Evolutionary conservation across 2,329 filamentous ascomycete genomes (phyloP).

Genomic region (Blastomyces silverae): DNA sequence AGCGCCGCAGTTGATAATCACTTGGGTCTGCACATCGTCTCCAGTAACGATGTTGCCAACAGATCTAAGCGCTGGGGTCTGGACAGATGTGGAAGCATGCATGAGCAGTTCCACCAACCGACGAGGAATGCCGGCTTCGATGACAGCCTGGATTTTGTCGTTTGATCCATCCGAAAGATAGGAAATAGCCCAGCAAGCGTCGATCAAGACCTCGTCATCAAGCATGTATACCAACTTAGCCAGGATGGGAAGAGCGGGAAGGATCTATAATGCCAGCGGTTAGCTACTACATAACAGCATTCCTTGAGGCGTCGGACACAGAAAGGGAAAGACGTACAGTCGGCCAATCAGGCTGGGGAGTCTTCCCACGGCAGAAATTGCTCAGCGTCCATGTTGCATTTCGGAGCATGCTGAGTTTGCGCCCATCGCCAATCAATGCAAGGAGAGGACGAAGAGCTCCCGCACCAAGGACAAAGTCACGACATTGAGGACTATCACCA

Average conservation of each 20-base stretch:
- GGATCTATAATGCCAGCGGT: slow-evolving; percentile 56
- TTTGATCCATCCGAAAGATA: slow-evolving; percentile 97
- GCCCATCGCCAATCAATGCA: slow-evolving; percentile 85
- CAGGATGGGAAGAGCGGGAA: slow-evolving; percentile 87
- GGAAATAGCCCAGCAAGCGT: slow-evolving; percentile 99
- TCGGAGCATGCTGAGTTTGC: slow-evolving; percentile 97
- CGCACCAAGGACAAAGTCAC: slow-evolving; percentile 89
- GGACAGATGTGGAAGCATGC: slow-evolving; percentile 96
- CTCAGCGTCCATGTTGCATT: slow-evolving; percentile 99
- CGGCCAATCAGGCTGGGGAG: slow-evolving; percentile 94
- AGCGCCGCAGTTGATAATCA: slow-evolving; percentile 97
- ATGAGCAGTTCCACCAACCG: slow-evolving; percentile 94
- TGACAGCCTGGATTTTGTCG: slow-evolving; percentile 98
- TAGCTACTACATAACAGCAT: slow-evolving; percentile 13
- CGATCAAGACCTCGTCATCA: slow-evolving; percentile 95
- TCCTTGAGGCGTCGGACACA: not conserved
- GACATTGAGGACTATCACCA: slow-evolving; percentile 93
- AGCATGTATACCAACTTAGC: slow-evolving; percentile 97
- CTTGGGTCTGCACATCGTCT: slow-evolving; percentile 96
- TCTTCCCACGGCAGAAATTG: slow-evolving; percentile 99
- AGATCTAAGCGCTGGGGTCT: slow-evolving; percentile 92
- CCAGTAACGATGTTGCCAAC: slow-evolving; percentile 99
- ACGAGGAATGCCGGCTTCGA: slow-evolving; percentile 94
- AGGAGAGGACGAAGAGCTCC: slow-evolving; percentile 88
- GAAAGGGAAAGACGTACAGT: slow-evolving; percentile 57